These are phyloP conservation scores for Chloranthus sessilifolius DNA, from an alignment of 164 flowering plant species.

Conservation along the genomic window DNA sequence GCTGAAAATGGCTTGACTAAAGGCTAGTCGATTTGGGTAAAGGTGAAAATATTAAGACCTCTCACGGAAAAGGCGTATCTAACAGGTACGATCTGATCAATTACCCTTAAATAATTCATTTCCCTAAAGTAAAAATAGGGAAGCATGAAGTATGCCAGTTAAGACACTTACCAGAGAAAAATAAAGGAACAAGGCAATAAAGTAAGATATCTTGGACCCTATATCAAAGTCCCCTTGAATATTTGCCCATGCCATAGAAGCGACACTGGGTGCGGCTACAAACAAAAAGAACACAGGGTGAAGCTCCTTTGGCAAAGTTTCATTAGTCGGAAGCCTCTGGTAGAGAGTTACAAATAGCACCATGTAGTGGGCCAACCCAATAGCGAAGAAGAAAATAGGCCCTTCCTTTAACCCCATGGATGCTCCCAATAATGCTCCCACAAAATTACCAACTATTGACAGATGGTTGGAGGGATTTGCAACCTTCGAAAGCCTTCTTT, in stretches of 20 bases:
- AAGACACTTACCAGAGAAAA: conserved; percentile 49
- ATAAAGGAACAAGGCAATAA: conserved; percentile 75
- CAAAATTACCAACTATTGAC: conserved; percentile 85
- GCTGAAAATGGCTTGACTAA: too few relatives aligned
- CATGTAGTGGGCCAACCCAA: conserved; percentile 80
- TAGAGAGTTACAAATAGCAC: conserved; percentile 91
- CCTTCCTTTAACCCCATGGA: conserved; percentile 87
- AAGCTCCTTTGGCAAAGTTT: conserved; percentile 67
- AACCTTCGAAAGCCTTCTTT: conserved; percentile 71
- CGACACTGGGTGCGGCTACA: conserved; percentile 80
- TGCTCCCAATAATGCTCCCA: conserved; percentile 75
- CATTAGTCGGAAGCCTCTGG: conserved; percentile 75
- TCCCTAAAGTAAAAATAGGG: not conserved
- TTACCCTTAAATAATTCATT: not conserved
- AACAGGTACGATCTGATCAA: too few relatives aligned
- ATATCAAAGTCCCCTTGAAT: conserved; percentile 59
- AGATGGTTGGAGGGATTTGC: conserved; percentile 88
- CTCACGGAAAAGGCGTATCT: too few relatives aligned
- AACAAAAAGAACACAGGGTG: conserved; percentile 85
- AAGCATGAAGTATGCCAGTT: not conserved
- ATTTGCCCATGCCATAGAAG: conserved; percentile 74
- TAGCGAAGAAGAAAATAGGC: conserved; percentile 75
- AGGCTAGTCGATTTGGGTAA: too few relatives aligned
- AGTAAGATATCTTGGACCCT: conserved; percentile 59
- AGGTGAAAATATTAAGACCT: too few relatives aligned